These are phyloP conservation scores for Kazachstania bromeliacearum DNA, from an alignment of 805 yeast genomes.

Conservation along the genomic window DNA sequence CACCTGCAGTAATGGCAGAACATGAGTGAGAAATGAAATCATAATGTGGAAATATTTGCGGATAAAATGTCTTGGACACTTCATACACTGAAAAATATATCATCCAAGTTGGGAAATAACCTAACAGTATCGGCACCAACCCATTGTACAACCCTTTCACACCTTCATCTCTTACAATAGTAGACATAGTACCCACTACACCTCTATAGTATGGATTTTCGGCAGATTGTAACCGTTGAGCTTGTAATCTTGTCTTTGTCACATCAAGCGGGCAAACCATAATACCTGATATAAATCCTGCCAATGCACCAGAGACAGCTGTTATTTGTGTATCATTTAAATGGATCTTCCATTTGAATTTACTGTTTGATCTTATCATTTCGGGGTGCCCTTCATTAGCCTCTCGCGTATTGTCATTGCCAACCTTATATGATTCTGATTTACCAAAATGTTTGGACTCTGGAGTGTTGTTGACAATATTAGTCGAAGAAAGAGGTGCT, in stretches of 20 bases:
- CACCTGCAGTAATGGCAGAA: constrained; percentile 81
- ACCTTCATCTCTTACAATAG: constrained; percentile 73
- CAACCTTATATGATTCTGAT: background rate
- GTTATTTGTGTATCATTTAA: constrained; percentile 45
- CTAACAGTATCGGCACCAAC: constrained; percentile 80
- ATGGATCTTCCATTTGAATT: background rate
- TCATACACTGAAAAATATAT: constrained; percentile 90
- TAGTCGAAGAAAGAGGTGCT: constrained; percentile 1
- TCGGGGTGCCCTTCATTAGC: too few relatives aligned
- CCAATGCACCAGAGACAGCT: constrained; percentile 85
- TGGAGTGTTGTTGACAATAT: background rate
- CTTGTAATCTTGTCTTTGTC: constrained; percentile 88
- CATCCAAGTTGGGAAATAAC: constrained; percentile 97
- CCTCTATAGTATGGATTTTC: constrained; percentile 43
- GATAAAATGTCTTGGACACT: constrained; percentile 51
- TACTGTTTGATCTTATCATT: constrained; percentile 10
- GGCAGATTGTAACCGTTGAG: constrained; percentile 53
- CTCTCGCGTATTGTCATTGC: background rate
- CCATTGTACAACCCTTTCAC: constrained; percentile 80
- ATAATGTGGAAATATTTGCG: constrained; percentile 30
- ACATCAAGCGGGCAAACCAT: constrained; percentile 93
- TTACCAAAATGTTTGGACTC: background rate
- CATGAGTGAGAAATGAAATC: constrained; percentile 34
- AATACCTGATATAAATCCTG: constrained; percentile 85
- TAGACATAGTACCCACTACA: constrained; percentile 49